Percentiles rank a stretch among this genome's conserved stretches.
Evolutionary conservation across 371 early-diverging fungal species (phyloP).

Genomic region (Fennellomyces sp.): DNA sequence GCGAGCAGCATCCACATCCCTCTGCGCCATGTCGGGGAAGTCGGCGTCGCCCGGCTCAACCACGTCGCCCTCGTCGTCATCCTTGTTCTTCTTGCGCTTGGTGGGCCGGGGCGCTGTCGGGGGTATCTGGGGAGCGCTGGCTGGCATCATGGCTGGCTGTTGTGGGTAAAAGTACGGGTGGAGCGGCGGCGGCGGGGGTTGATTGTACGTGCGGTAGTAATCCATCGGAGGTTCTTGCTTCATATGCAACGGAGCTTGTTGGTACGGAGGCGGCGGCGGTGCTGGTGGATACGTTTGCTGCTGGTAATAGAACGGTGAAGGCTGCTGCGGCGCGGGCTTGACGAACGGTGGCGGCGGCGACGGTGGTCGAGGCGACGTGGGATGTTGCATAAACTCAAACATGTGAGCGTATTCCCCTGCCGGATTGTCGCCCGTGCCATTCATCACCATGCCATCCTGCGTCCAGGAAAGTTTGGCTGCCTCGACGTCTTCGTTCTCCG

Average conservation of each 20-base stretch:
- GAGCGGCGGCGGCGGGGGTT: too few relatives aligned
- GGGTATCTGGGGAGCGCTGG: slow-evolving; percentile 3
- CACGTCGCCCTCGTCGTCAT: slow-evolving; percentile 26
- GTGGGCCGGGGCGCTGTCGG: slow-evolving; percentile 1
- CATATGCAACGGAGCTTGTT: slow-evolving; percentile 10
- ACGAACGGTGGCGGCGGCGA: neutral
- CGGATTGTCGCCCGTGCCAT: neutral
- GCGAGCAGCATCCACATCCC: slow-evolving; percentile 46
- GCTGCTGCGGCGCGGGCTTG: slow-evolving; percentile 13
- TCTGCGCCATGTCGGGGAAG: slow-evolving; percentile 47
- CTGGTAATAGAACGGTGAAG: slow-evolving; percentile 6
- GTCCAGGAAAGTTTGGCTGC: slow-evolving; percentile 23
- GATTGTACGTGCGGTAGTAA: too few relatives aligned
- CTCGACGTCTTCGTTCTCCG: slow-evolving; percentile 1
- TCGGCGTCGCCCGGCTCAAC: slow-evolving; percentile 39
- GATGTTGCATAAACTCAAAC: slow-evolving; percentile 17
- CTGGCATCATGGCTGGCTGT: neutral
- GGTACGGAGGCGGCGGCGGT: slow-evolving; percentile 2
- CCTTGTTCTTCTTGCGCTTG: slow-evolving; percentile 2
- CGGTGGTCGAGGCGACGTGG: slow-evolving; percentile 2
- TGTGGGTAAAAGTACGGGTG: too few relatives aligned
- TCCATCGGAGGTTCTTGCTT: slow-evolving; percentile 4
- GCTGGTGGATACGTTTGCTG: slow-evolving; percentile 13
- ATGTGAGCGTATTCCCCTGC: slow-evolving; percentile 11
- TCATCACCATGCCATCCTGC: slow-evolving; percentile 15